A percentile compares a stretch with the other conserved stretches of the same genome.
phyloP scores from a whole-genome alignment of 2,329 filamentous ascomycete species.

The Aspergillus texensis region DNA sequence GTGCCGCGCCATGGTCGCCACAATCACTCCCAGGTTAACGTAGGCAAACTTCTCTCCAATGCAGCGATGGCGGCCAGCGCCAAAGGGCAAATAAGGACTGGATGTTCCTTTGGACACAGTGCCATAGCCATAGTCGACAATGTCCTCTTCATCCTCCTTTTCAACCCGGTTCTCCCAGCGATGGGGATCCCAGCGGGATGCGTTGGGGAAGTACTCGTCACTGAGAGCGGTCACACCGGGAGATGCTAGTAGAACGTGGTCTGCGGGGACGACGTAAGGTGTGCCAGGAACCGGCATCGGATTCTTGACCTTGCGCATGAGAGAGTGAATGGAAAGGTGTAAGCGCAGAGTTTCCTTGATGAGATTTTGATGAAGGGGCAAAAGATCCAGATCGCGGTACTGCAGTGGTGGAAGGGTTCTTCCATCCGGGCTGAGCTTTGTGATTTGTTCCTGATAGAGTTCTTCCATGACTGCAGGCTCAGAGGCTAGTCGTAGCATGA shows the following conservation, averaged over 20 bases:
- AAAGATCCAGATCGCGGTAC: slow-evolving; percentile 61
- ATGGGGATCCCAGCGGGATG: slow-evolving; percentile 63
- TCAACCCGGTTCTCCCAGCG: slow-evolving; percentile 56
- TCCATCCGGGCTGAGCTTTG: slow-evolving; percentile 47
- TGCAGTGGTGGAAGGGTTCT: slow-evolving; percentile 57
- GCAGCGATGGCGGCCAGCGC: slow-evolving; percentile 71
- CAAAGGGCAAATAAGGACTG: slow-evolving; percentile 70
- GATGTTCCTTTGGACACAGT: slow-evolving; percentile 62
- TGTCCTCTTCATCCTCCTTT: slow-evolving; percentile 53
- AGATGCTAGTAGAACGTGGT: slow-evolving; percentile 77
- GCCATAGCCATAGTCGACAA: slow-evolving; percentile 65
- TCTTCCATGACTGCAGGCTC: slow-evolving; percentile 71
- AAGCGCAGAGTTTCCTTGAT: slow-evolving; percentile 73
- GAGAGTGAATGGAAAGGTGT: slow-evolving; percentile 72
- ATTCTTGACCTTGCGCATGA: slow-evolving; percentile 72
- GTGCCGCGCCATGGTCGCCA: slow-evolving; percentile 63
- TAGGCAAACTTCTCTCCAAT: slow-evolving; percentile 79
- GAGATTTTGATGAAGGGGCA: slow-evolving; percentile 64
- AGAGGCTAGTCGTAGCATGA: slow-evolving; percentile 71
- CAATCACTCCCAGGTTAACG: slow-evolving; percentile 66
- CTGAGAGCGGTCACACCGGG: slow-evolving; percentile 68
- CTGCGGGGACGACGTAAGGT: slow-evolving; percentile 74
- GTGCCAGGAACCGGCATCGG: slow-evolving; percentile 58
- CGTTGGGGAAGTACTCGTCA: slow-evolving; percentile 63
- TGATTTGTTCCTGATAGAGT: slow-evolving; percentile 68